Percentiles rank a stretch among this genome's conserved stretches.
Evolutionary conservation across 2,329 filamentous ascomycete species (phyloP).

Genomic region (Byssoonygena ceratinophila): DNA sequence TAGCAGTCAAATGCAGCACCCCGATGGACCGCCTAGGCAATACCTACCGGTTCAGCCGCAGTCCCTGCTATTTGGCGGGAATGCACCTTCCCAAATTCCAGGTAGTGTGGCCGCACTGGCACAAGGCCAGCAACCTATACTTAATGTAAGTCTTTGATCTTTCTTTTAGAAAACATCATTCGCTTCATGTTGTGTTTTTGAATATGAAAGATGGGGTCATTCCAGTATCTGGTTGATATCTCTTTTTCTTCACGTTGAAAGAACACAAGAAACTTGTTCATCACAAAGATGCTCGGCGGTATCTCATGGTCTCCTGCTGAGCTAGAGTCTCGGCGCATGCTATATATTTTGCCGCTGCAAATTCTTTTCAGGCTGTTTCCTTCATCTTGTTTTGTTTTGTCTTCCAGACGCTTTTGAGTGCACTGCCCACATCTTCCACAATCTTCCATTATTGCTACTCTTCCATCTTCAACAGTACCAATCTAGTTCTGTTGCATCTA

Average conservation of each 20-base stretch:
- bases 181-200: background rate
- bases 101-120: conserved; percentile 50
- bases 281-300: background rate
- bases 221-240: background rate
- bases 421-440: background rate
- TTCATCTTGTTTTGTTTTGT: background rate
- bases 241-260: background rate
- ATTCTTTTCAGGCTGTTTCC: background rate
- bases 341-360: conserved; percentile 1
- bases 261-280: background rate
- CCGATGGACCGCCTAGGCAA: conserved; percentile 44
- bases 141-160: conserved; percentile 47
- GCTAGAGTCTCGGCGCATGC: background rate
- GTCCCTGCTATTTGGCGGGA: conserved; percentile 41
- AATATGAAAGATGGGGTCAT: background rate
- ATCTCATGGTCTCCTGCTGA: background rate
- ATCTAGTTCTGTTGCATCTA: background rate
- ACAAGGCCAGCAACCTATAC: conserved; percentile 73
- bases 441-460: no score
- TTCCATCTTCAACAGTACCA: background rate
- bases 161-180: background rate
- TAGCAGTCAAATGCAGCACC: conserved; percentile 52
- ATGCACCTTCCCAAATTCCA: conserved; percentile 35
- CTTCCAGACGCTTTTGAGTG: background rate
- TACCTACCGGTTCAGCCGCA: conserved; percentile 51